Evolutionary conservation across 2,329 filamentous ascomycete genomes (phyloP).

Genomic region (Calonectria montana): DNA sequence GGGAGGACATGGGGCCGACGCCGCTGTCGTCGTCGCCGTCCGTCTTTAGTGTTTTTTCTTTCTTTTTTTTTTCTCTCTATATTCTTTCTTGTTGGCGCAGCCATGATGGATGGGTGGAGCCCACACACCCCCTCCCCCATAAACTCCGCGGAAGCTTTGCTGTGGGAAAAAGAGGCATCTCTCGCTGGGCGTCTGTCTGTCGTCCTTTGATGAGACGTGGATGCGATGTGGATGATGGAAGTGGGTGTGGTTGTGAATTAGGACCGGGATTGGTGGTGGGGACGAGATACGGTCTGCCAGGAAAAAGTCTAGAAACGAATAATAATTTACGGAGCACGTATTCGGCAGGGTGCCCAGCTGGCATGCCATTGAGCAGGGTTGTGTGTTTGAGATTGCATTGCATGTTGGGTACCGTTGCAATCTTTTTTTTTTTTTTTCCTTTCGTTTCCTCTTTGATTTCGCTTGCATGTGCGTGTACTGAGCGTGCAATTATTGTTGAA

Average conservation of each 20-base stretch:
- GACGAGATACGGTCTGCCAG: conserved; percentile 12
- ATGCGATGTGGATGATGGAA: background rate
- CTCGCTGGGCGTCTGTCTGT: too few species aligned
- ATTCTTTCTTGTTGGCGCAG: background rate
- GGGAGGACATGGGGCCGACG: background rate
- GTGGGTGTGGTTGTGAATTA: background rate
- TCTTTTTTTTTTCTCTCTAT: background rate
- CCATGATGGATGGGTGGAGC: conserved; percentile 1
- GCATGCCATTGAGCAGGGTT: conserved; percentile 4
- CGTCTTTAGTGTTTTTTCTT: background rate
- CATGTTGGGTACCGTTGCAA: background rate
- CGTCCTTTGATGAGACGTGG: background rate
- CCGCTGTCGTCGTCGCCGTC: background rate
- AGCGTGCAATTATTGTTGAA: background rate
- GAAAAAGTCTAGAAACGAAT: conserved; percentile 1
- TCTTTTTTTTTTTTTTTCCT: background rate
- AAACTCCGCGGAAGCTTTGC: too few species aligned
- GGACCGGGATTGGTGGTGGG: conserved; percentile 11
- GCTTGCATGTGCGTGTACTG: background rate
- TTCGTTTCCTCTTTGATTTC: background rate
- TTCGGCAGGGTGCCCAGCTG: background rate
- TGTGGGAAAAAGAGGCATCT: too few species aligned
- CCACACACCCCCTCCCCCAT: too few species aligned
- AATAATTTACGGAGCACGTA: conserved; percentile 2
- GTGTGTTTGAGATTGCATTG: background rate